A percentile compares a stretch with the other conserved stretches of the same genome.
phyloP scores from a whole-genome alignment of 2,329 filamentous ascomycete species.

The Lizonia empirigonia region DNA sequence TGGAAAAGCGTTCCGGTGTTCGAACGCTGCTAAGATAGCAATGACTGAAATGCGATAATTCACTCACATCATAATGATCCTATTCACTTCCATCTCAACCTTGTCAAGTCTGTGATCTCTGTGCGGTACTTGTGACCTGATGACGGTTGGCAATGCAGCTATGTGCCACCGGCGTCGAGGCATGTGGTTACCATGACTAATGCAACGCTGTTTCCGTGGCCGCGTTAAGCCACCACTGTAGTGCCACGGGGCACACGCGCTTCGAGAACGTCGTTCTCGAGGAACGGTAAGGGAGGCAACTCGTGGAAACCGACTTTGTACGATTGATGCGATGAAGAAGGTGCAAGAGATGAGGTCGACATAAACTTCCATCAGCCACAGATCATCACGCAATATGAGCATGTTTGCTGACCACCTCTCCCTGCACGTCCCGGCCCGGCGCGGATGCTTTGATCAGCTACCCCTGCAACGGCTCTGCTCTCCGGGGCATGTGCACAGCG shows the following conservation, averaged over 20 bases:
- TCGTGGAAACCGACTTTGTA: background rate
- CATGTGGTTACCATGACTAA: background rate
- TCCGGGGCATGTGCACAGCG: background rate
- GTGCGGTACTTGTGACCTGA: background rate
- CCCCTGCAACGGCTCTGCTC: background rate
- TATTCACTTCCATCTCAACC: background rate
- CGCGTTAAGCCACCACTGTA: conserved; percentile 4
- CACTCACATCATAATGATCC: background rate
- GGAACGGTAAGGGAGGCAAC: background rate
- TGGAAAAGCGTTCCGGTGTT: conserved; percentile 22
- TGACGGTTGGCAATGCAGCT: background rate
- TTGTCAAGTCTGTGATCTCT: background rate
- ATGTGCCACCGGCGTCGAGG: background rate
- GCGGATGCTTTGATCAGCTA: conserved; percentile 10
- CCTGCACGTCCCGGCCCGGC: conserved; percentile 11
- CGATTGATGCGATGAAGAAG: background rate
- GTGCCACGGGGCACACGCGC: conserved; percentile 13
- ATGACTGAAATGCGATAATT: conserved; percentile 29
- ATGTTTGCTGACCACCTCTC: conserved; percentile 10
- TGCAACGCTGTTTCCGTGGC: conserved; percentile 1
- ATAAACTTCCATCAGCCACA: conserved; percentile 18
- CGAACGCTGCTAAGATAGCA: conserved; percentile 31
- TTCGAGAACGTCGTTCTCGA: background rate
- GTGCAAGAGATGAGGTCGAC: conserved; percentile 9
- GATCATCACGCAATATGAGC: conserved; percentile 11